Conservation (phyloP, 1,284 basidiomycete species). For the Fomes fomentarius region DNA sequence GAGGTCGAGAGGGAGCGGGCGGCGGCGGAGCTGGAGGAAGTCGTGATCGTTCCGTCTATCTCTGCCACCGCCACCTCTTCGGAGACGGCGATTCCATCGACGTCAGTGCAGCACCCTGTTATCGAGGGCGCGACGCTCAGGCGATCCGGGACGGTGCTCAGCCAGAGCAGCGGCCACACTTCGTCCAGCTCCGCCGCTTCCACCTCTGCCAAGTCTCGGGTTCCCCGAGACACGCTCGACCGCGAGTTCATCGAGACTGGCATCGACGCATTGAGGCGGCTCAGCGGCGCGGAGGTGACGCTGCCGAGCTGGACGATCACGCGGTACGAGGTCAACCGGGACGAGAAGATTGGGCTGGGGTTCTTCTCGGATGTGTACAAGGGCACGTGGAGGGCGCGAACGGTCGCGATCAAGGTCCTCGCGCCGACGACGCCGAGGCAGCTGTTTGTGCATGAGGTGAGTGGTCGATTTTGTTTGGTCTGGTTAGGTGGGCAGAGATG, state of each 20-base stretch:
- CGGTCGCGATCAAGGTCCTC: slow-evolving; percentile 56
- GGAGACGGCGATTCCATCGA: background rate
- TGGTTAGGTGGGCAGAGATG: too few relatives aligned
- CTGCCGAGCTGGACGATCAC: slow-evolving; percentile 79
- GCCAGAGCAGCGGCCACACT: slow-evolving; percentile 16
- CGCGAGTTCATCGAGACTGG: slow-evolving; percentile 50
- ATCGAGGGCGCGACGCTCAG: slow-evolving; percentile 21
- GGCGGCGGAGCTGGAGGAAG: slow-evolving; percentile 12
- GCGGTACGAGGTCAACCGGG: slow-evolving; percentile 65
- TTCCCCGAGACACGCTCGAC: slow-evolving; percentile 40
- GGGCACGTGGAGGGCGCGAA: slow-evolving; percentile 62
- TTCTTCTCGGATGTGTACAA: slow-evolving; percentile 74
- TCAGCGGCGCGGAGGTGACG: slow-evolving; percentile 38
- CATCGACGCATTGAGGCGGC: slow-evolving; percentile 51
- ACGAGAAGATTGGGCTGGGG: slow-evolving; percentile 65
- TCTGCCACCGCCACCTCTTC: background rate
- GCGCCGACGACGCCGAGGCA: slow-evolving; percentile 40
- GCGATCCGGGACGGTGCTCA: slow-evolving; percentile 23
- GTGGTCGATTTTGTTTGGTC: background rate
- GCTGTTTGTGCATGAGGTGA: slow-evolving; percentile 40
- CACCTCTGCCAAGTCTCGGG: slow-evolving; percentile 9
- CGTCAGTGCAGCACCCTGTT: background rate
- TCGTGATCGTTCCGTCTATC: slow-evolving; percentile 12
- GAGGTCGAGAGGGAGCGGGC: slow-evolving; percentile 42
- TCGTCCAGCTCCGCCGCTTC: slow-evolving; percentile 19